Evolutionary conservation across 805 yeast genomes (phyloP), one percentile per base, ranked within the genome.

Genomic region (Brettanomyces anomalus): DNA sequence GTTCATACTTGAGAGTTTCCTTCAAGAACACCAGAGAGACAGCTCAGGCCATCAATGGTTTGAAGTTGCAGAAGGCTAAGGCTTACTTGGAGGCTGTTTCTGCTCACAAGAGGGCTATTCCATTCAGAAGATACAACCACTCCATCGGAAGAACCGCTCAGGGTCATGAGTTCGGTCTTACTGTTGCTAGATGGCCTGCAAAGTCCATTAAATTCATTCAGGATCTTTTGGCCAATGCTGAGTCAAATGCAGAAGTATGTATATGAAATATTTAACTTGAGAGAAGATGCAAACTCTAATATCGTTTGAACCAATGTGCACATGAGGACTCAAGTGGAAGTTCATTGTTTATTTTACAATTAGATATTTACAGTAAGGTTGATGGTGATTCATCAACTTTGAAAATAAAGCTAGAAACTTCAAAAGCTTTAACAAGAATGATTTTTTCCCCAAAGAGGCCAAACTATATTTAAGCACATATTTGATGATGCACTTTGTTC

Each of bases 181-280:
- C 96, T 81, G 89, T 85, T 77, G 98, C 98, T 63, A 89, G 98
- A 87, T 93, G 98, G 98, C 98, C 98, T 68, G 95, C 80, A 56
- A 93, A 93, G 84, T 85, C 96, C 54, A 97, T 93, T 71, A 85
- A 87, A 76, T 88, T 85, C 74, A 75, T 93, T 66, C 81, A 84
- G 70, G 96, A 87, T 70, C 81, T 93, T 70, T 81, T 93, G 74
- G 81, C 82, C 74, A 93, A 93, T 74, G 98, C 98, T 68, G 89
- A 88, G 72, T 83, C 98, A 65, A 93, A 90, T 79, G 98, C 98
- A 72, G 97, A 89, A 72, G 76, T 68, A 68, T 57, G 73, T 68
- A 61, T 50, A 41, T 18, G 34, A 30, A 11, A 30, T 14, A 39
- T 40, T 18, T 17, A n/a, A 28, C 35, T 18, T 35, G 14, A 18